Conservation (phyloP, 2,329 filamentous ascomycete genomes). For the Bipolaris oryzae region DNA sequence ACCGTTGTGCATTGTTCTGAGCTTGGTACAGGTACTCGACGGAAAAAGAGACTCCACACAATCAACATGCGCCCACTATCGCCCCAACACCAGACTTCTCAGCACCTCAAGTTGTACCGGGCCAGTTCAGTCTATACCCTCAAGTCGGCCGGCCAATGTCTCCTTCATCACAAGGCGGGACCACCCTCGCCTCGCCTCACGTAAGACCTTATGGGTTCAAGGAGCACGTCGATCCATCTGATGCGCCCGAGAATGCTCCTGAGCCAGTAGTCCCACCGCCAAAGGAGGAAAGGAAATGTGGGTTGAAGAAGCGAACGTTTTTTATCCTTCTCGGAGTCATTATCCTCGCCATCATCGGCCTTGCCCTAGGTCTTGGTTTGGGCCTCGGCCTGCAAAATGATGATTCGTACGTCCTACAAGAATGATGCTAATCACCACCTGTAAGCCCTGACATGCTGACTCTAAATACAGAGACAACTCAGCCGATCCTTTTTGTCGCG, state of each 20-base stretch:
- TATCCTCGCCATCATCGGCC: constrained; percentile 37
- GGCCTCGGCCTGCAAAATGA: constrained; percentile 42
- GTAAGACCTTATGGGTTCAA: constrained; percentile 31
- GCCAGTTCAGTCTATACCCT: constrained; percentile 24
- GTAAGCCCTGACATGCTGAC: neutral
- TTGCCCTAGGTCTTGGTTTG: constrained; percentile 47
- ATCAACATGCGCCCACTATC: constrained; percentile 9
- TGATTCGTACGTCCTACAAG: constrained; percentile 16
- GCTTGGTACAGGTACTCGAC: constrained; percentile 22
- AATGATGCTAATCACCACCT: neutral
- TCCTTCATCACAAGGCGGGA: constrained; percentile 25
- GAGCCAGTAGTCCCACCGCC: constrained; percentile 19
- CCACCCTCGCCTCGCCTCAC: constrained; percentile 23
- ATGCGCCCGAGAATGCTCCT: constrained; percentile 18
- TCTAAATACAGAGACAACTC: constrained; percentile 6
- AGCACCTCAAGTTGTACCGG: constrained; percentile 28
- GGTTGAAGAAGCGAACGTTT: constrained; percentile 33
- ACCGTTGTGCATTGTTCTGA: constrained; percentile 9
- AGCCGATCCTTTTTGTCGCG: constrained; percentile 32
- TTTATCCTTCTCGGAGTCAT: constrained; percentile 31
- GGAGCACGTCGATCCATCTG: constrained; percentile 30
- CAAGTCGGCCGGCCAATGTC: constrained; percentile 22
- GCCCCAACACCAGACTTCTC: constrained; percentile 31
- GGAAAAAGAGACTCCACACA: constrained; percentile 29
- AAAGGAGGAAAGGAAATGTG: constrained; percentile 31